phyloP scores from a whole-genome alignment of 495 filamentous ascomycete genomes.

The Eremomyces bilateralis region DNA sequence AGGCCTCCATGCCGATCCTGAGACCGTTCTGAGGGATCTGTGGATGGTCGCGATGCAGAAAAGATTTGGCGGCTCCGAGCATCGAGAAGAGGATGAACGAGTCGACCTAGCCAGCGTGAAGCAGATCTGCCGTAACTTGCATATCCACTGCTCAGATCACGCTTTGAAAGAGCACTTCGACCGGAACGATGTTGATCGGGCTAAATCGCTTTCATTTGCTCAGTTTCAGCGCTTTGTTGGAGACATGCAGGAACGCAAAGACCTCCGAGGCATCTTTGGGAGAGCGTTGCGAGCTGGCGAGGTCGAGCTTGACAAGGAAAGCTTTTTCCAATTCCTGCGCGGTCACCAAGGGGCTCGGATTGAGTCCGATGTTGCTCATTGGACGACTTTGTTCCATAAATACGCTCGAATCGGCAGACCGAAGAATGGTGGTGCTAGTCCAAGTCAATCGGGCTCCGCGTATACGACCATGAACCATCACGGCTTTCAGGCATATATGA shows the following conservation, averaged over 20 bases:
- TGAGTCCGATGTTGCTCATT: constrained; percentile 36
- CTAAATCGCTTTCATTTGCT: constrained; percentile 42
- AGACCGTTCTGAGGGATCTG: constrained; percentile 55
- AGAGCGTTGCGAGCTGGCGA: constrained; percentile 26
- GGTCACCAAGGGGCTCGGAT: constrained; percentile 57
- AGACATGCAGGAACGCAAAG: constrained; percentile 61
- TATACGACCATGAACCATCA: constrained; percentile 41
- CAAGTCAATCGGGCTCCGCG: constrained; percentile 4
- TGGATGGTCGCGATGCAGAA: constrained; percentile 76
- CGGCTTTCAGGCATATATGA: constrained; percentile 54
- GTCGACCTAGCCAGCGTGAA: constrained; percentile 59
- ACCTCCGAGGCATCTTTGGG: constrained; percentile 51
- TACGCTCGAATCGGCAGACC: constrained; percentile 42
- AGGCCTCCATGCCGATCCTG: constrained; percentile 50
- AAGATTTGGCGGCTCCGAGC: constrained; percentile 30
- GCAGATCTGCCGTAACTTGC: constrained; percentile 61
- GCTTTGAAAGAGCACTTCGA: constrained; percentile 56
- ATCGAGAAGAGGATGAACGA: constrained; percentile 35
- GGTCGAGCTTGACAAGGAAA: constrained; percentile 36
- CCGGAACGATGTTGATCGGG: constrained; percentile 39
- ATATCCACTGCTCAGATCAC: constrained; percentile 66
- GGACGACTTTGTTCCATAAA: constrained; percentile 53
- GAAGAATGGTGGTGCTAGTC: constrained; percentile 23
- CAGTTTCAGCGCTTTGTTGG: constrained; percentile 68
- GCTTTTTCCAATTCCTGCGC: constrained; percentile 52